A percentile compares a stretch with the other conserved stretches of the same genome.
Evolutionary conservation across 1,284 basidiomycete genomes (phyloP).

Genomic region (Ustilago crameri): DNA sequence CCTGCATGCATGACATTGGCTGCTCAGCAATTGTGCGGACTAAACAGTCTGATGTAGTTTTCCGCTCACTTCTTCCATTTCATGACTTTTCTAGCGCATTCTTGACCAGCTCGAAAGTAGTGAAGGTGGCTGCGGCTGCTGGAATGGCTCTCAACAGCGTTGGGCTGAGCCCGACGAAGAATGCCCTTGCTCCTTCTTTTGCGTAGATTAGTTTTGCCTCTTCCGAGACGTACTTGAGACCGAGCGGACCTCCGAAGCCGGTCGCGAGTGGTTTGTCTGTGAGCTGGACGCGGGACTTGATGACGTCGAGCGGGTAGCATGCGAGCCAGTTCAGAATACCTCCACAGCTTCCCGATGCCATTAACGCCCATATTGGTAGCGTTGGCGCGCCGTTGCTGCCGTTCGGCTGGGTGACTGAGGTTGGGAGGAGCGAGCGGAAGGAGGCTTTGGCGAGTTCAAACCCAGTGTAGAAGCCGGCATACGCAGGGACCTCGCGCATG

Average conservation of each 20-base stretch:
- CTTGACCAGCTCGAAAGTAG: slow-evolving; percentile 57
- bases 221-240: slow-evolving; percentile 37
- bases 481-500: slow-evolving; percentile 90
- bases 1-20: too few relatives aligned
- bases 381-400: slow-evolving; percentile 5
- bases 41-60: too few relatives aligned
- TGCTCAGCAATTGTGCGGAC: too few relatives aligned
- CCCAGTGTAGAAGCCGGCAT: slow-evolving; percentile 83
- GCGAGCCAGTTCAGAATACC: slow-evolving; percentile 94
- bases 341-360: slow-evolving; percentile 86
- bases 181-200: slow-evolving; percentile 33
- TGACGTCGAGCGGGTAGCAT: slow-evolving; percentile 79
- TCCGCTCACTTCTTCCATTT: too few relatives aligned
- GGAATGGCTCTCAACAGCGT: slow-evolving; percentile 58
- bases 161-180: slow-evolving; percentile 50
- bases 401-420: slow-evolving; percentile 1
- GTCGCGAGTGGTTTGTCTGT: slow-evolving; percentile 23
- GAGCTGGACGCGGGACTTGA: slow-evolving; percentile 52
- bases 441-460: slow-evolving; percentile 88
- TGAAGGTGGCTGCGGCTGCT: slow-evolving; percentile 57
- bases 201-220: slow-evolving; percentile 29
- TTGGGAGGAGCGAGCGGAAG: slow-evolving; percentile 72
- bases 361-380: slow-evolving; percentile 87
- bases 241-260: slow-evolving; percentile 23
- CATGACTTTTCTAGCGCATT: slow-evolving; percentile 27